A percentile compares a stretch with the other conserved stretches of the same genome.
These are phyloP conservation scores for Thinopyrum elongatum DNA, from an alignment of 176 grass and related monocot genomes.

Conservation along the genomic window DNA sequence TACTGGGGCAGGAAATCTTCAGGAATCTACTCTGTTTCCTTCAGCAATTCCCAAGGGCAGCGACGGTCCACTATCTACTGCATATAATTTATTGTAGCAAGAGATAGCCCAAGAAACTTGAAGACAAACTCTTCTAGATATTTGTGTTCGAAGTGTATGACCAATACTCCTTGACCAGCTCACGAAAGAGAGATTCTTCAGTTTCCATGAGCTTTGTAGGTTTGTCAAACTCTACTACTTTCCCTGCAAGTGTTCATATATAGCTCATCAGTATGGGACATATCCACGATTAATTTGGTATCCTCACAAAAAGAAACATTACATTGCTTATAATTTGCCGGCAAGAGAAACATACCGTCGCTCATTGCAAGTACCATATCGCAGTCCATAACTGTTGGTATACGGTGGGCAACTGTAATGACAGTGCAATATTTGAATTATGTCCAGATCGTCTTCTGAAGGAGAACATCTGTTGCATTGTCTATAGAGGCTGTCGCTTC, in stretches of 20 bases:
- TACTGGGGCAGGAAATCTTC: not conserved
- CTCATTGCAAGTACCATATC: constrained; percentile 80
- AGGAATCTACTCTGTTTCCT: not conserved
- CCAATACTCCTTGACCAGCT: constrained; percentile 80
- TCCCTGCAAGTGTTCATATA: constrained; percentile 27
- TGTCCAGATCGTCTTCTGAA: constrained; percentile 83
- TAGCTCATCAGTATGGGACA: not conserved
- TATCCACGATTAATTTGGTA: not conserved
- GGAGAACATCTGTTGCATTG: constrained; percentile 85
- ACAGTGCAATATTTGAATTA: constrained; percentile 83
- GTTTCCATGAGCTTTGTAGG: constrained; percentile 77
- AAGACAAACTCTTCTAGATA: constrained; percentile 5
- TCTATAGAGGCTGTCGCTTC: constrained; percentile 92
- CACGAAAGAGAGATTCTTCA: constrained; percentile 59
- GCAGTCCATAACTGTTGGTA: constrained; percentile 92
- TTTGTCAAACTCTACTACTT: constrained; percentile 66
- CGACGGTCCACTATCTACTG: not conserved
- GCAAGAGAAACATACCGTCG: constrained; percentile 51
- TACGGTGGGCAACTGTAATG: constrained; percentile 83
- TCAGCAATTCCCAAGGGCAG: not conserved
- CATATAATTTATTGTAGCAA: not conserved
- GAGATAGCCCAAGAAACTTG: not conserved
- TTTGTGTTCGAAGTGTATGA: constrained; percentile 44
- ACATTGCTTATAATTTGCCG: not conserved
- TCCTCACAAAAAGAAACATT: not conserved